Percentiles rank a stretch among this genome's conserved stretches.
These are phyloP conservation scores for Cystobasidium pallidum DNA, from an alignment of 1,284 basidiomycete species.

Conservation along the genomic window DNA sequence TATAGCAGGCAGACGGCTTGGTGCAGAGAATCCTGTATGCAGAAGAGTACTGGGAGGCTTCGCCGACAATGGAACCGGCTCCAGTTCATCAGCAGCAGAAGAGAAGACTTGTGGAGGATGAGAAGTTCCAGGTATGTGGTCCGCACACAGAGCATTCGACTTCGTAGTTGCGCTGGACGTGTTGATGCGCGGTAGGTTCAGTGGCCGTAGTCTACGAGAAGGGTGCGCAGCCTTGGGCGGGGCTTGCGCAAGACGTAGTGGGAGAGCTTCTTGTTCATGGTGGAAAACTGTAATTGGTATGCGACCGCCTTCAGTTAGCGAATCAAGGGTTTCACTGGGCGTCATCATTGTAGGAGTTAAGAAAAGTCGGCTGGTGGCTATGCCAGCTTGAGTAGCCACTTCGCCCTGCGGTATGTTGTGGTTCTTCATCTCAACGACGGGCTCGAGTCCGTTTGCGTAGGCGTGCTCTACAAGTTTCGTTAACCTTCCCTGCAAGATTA, in stretches of 20 bases:
- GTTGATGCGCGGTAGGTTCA: constrained; percentile 15
- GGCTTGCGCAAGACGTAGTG: not conserved
- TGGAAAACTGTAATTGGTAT: not conserved
- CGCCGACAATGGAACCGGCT: not conserved
- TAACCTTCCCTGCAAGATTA: constrained; percentile 13
- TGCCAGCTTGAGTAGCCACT: not conserved
- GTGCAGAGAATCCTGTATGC: constrained; percentile 4
- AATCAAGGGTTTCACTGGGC: no score
- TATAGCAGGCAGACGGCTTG: constrained; percentile 13
- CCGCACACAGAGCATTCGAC: not conserved
- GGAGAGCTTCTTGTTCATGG: not conserved
- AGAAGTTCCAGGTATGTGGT: not conserved
- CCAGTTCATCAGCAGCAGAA: not conserved
- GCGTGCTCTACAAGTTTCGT: not conserved
- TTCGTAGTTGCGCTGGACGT: not conserved
- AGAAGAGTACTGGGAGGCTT: not conserved
- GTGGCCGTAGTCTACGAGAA: constrained; percentile 1
- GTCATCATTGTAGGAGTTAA: not conserved
- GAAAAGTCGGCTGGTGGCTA: not conserved
- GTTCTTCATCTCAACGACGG: not conserved
- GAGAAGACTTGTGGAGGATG: not conserved
- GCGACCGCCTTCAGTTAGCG: no score
- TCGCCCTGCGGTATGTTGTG: not conserved
- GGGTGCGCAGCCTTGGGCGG: not conserved
- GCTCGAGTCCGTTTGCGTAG: not conserved